These are phyloP conservation scores for Pleurotus tuoliensis DNA, from an alignment of 768 basidiomycete genomes.

Conservation along the genomic window DNA sequence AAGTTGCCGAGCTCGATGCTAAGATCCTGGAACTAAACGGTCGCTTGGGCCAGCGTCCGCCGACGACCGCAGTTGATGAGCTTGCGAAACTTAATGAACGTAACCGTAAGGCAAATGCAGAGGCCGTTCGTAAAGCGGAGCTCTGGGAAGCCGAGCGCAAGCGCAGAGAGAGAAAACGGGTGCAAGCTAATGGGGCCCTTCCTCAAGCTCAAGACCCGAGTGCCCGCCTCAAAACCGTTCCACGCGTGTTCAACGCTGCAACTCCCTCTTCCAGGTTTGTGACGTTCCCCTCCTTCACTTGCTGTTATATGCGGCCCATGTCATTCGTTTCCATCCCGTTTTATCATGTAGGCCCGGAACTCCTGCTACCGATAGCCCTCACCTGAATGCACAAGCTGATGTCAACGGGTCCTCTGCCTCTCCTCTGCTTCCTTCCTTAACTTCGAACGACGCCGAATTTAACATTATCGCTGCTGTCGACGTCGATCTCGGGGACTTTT, in stretches of 20 bases:
- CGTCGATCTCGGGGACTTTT: constrained; percentile 79
- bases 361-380: constrained; percentile 35
- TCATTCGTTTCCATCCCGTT: constrained; percentile 10
- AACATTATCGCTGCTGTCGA: constrained; percentile 64
- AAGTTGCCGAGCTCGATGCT: constrained; percentile 58
- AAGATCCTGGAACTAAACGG: constrained; percentile 54
- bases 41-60: constrained; percentile 13
- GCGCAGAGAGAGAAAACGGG: constrained; percentile 61
- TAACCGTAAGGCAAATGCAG: constrained; percentile 81
- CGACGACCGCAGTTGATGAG: constrained; percentile 35
- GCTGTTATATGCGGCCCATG: background rate
- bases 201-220: constrained; percentile 49
- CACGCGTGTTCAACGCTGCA: constrained; percentile 49
- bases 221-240: constrained; percentile 63
- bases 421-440: constrained; percentile 19
- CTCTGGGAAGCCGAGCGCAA: constrained; percentile 64
- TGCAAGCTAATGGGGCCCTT: constrained; percentile 29
- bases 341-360: constrained; percentile 43
- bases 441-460: constrained; percentile 18
- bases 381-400: constrained; percentile 24
- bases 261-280: constrained; percentile 61
- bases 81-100: constrained; percentile 85
- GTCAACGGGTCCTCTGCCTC: constrained; percentile 17
- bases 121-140: constrained; percentile 77
- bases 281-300: background rate